Evolutionary conservation across 371 early-diverging fungal species (phyloP).

Genomic region (Apophysomyces sp.): DNA sequence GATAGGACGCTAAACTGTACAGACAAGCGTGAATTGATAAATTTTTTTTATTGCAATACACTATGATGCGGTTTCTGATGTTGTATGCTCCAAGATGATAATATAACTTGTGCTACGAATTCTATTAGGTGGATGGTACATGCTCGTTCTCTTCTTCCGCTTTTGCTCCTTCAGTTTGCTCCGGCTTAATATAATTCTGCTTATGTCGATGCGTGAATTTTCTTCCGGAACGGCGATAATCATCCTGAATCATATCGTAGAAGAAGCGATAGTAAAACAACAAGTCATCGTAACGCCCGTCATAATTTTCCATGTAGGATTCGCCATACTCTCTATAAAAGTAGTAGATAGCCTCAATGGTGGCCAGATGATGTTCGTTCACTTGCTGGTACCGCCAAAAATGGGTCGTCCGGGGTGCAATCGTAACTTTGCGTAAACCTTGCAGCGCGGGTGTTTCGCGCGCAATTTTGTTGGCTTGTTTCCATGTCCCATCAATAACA

Average conservation of each 20-base stretch:
- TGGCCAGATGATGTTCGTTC: slow-evolving; percentile 75
- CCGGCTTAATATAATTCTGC: slow-evolving; percentile 26
- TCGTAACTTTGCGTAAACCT: slow-evolving; percentile 58
- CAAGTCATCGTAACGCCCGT: slow-evolving; percentile 81
- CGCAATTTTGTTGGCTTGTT: slow-evolving; percentile 80
- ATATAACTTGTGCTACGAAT: no score
- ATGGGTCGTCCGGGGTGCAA: slow-evolving; percentile 69
- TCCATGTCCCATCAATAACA: slow-evolving; percentile 95
- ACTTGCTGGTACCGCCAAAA: slow-evolving; percentile 91
- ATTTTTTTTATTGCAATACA: no score
- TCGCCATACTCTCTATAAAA: slow-evolving; percentile 75
- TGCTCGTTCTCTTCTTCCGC: not conserved
- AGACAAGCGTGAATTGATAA: no score
- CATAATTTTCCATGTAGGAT: slow-evolving; percentile 45
- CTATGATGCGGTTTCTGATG: no score
- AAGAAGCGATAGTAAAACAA: slow-evolving; percentile 88
- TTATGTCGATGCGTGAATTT: slow-evolving; percentile 36
- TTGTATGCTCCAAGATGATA: no score
- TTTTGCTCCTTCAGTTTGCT: slow-evolving; percentile 5
- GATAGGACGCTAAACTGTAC: no score
- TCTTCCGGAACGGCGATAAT: slow-evolving; percentile 51
- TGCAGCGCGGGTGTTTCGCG: slow-evolving; percentile 42
- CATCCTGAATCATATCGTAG: slow-evolving; percentile 80
- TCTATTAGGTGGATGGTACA: not conserved
- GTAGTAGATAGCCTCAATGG: slow-evolving; percentile 95